Evolutionary conservation across 805 yeast species (phyloP).

Genomic region (Phaffomyces antillensis): DNA sequence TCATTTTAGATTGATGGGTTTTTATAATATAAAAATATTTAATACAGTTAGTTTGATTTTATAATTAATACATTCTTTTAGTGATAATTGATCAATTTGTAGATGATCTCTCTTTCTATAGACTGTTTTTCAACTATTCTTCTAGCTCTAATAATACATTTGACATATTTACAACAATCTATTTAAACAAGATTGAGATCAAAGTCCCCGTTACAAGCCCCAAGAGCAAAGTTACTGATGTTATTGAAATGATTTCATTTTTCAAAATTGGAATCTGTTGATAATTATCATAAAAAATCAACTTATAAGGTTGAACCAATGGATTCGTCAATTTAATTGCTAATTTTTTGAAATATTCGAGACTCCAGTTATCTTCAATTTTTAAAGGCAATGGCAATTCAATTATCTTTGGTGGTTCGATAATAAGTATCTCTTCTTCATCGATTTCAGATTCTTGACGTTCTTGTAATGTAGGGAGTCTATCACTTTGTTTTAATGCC

Average conservation of each 20-base stretch:
- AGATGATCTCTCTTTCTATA: too few species aligned
- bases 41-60: too few species aligned
- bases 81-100: too few species aligned
- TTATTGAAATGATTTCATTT: neutral
- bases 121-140: too few species aligned
- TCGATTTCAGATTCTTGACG: slow-evolving; percentile 15
- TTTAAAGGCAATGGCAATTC: slow-evolving; percentile 12
- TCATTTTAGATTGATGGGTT: too few species aligned
- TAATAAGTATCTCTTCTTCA: slow-evolving; percentile 10
- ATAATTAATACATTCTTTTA: too few species aligned
- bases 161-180: too few species aligned
- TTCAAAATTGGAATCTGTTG: neutral
- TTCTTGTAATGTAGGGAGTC: slow-evolving; percentile 14
- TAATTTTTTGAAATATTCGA: neutral
- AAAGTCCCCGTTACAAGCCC: slow-evolving; percentile 11
- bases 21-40: too few species aligned
- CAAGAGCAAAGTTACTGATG: slow-evolving; percentile 4
- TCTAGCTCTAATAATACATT: too few species aligned
- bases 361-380: neutral
- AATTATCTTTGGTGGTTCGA: slow-evolving; percentile 14
- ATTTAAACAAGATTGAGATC: neutral
- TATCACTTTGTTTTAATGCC: slow-evolving; percentile 15
- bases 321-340: neutral
- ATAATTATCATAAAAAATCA: slow-evolving; percentile 8
- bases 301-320: slow-evolving; percentile 8